A percentile compares a stretch with the other conserved stretches of the same genome.
phyloP scores from a whole-genome alignment of 164 flowering plant genomes.

The Stephania yunnanensis region DNA sequence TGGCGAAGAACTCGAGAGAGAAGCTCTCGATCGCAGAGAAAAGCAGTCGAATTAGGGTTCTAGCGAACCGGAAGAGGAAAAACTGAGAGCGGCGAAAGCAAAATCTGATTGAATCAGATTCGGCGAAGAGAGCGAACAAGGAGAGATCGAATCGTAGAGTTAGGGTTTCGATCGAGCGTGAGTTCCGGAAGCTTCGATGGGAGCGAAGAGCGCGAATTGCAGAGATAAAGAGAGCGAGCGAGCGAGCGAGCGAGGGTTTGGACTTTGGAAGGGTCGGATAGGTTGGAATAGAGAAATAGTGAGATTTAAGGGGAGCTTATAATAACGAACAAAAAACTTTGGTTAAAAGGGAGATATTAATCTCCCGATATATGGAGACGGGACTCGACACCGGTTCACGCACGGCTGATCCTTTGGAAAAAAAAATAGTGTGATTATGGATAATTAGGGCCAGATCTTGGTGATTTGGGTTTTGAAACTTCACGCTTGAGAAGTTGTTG shows the following conservation, averaged over 20 bases:
- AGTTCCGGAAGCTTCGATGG: neutral
- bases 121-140: neutral
- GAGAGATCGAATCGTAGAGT: neutral
- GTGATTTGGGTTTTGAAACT: neutral
- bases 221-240: slow-evolving; percentile 8
- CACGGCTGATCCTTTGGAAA: neutral
- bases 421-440: neutral
- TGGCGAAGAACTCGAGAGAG: slow-evolving; percentile 12
- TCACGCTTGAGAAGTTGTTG: neutral
- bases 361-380: neutral
- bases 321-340: neutral
- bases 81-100: neutral
- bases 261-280: slow-evolving; percentile 43
- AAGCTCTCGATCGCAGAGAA: slow-evolving; percentile 3
- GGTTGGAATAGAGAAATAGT: slow-evolving; percentile 26
- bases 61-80: neutral
- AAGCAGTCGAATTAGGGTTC: slow-evolving; percentile 5
- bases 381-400: neutral
- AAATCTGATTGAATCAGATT: slow-evolving; percentile 5
- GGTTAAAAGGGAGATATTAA: neutral
- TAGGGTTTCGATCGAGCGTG: neutral
- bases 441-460: neutral
- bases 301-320: slow-evolving; percentile 13
- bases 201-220: slow-evolving; percentile 1
- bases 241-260: slow-evolving; percentile 29